These are phyloP conservation scores for Ustilago bromivora DNA, from an alignment of 1,284 basidiomycete genomes.

Conservation along the genomic window DNA sequence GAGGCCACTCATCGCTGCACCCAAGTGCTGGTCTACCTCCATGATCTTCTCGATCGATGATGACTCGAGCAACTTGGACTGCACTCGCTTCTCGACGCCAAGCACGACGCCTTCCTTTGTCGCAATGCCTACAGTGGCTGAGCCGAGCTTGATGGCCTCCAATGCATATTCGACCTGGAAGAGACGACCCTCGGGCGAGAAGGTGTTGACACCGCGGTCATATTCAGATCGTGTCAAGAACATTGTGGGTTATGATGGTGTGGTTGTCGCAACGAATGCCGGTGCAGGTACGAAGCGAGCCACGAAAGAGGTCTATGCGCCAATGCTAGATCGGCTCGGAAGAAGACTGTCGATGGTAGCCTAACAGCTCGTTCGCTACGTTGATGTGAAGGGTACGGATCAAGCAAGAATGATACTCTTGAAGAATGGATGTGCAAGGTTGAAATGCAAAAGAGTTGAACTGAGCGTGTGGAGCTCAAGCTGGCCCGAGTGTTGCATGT, in stretches of 20 bases:
- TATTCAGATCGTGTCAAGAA: constrained; percentile 94
- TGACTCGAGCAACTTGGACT: constrained; percentile 93
- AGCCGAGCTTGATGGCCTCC: constrained; percentile 76
- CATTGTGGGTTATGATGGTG: constrained; percentile 71
- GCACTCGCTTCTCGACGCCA: constrained; percentile 97
- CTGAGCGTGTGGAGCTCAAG: constrained; percentile 31
- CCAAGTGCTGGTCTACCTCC: constrained; percentile 97
- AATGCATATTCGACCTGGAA: constrained; percentile 99
- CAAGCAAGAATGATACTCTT: constrained; percentile 9
- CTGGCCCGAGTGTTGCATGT: constrained; percentile 34
- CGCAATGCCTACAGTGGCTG: constrained; percentile 87
- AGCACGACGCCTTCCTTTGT: constrained; percentile 87
- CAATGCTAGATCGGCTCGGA: neutral
- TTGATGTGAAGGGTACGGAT: constrained; percentile 4
- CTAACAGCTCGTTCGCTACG: neutral
- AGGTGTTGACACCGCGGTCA: constrained; percentile 97
- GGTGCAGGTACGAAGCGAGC: neutral
- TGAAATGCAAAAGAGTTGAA: constrained; percentile 15
- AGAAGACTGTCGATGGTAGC: neutral
- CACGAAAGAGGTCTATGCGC: neutral
- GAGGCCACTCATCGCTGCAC: constrained; percentile 97
- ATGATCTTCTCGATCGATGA: constrained; percentile 99
- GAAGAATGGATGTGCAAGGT: constrained; percentile 17
- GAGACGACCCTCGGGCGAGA: constrained; percentile 94
- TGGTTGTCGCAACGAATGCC: neutral